These are phyloP conservation scores for Luzula sylvatica DNA, from an alignment of 176 grass and related monocot genomes.

Conservation along the genomic window DNA sequence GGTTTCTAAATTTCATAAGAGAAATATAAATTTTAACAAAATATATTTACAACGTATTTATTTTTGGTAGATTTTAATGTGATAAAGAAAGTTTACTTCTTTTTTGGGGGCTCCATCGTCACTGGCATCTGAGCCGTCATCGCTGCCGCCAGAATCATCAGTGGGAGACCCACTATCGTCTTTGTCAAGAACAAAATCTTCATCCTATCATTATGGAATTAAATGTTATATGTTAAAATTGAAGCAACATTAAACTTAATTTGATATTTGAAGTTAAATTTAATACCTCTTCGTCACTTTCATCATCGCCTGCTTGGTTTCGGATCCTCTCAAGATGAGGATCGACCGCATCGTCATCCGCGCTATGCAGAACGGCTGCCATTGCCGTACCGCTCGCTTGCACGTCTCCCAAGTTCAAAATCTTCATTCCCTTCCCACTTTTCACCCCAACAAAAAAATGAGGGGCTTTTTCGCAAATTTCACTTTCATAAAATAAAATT, in stretches of 20 bases:
- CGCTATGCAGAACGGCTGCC: constrained; percentile 54
- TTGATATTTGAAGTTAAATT: constrained; percentile 12
- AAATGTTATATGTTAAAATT: no score
- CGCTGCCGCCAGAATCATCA: constrained; percentile 81
- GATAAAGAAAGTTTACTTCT: constrained; percentile 26
- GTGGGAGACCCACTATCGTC: constrained; percentile 96
- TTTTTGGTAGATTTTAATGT: not conserved
- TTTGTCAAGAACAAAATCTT: constrained; percentile 94
- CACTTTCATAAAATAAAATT: not conserved
- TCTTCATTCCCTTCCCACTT: constrained; percentile 84
- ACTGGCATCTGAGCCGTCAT: constrained; percentile 84
- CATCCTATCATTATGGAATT: constrained; percentile 43
- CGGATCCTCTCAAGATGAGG: constrained; percentile 67
- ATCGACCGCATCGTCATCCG: constrained; percentile 77
- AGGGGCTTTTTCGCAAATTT: no score
- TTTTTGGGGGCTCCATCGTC: constrained; percentile 73
- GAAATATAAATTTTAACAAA: not conserved
- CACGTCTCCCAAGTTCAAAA: constrained; percentile 85
- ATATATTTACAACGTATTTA: not conserved
- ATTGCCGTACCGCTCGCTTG: constrained; percentile 57
- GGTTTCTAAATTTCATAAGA: constrained; percentile 43
- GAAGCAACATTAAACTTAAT: no score
- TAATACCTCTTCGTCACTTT: constrained; percentile 96
- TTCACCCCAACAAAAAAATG: not conserved
- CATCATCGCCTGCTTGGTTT: constrained; percentile 70